Conservation (phyloP, 176 grass and related monocot genomes). For the Hsuehochloa calcarea region DNA sequence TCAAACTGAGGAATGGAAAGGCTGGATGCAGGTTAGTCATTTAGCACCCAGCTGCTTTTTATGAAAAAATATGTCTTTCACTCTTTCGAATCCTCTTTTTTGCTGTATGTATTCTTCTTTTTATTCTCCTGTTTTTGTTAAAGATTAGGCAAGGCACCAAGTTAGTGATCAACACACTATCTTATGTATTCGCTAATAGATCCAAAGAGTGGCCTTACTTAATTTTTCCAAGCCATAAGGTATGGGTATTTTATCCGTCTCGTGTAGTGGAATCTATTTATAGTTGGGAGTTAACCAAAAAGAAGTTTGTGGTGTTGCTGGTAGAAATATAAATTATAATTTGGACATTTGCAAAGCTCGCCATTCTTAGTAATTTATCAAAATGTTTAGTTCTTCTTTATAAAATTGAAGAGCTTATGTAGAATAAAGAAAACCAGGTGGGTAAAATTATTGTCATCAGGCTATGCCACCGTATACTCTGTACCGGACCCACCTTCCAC, state of each 20-base stretch:
- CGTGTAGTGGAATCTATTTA: background rate
- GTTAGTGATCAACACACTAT: background rate
- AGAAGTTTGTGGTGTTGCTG: background rate
- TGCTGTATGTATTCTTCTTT: background rate
- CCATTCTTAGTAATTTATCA: background rate
- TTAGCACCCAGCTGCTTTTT: background rate
- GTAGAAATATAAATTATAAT: background rate
- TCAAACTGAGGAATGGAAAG: slow-evolving; percentile 94
- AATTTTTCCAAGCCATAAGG: background rate
- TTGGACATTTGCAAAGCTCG: background rate
- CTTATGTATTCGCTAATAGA: background rate
- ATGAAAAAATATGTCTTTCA: background rate
- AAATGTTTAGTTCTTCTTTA: background rate
- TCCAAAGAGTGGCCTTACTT: background rate
- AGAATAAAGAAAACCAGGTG: background rate
- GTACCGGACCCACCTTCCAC: background rate
- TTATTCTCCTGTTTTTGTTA: background rate
- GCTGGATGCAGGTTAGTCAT: slow-evolving; percentile 85
- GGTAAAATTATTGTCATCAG: background rate
- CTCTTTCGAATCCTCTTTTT: background rate
- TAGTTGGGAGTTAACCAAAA: background rate
- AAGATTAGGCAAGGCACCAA: background rate
- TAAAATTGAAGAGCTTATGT: background rate
- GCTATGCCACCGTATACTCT: background rate
- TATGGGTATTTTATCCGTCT: background rate